Base-by-base conservation (phyloP, 176 grass and related monocot species). In the Musa beccarii region DNA sequence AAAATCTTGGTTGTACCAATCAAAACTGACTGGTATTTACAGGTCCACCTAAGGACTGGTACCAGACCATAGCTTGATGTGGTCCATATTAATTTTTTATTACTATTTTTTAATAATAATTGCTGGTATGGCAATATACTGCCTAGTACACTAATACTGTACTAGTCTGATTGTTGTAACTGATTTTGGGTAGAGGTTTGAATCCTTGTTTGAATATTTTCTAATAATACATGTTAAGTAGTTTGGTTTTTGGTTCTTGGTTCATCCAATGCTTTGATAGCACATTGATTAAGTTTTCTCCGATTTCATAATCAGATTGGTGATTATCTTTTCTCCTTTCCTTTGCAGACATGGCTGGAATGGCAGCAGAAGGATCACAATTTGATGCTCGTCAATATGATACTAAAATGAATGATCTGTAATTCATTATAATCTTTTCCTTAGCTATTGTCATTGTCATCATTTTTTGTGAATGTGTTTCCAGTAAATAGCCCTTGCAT, bases 391-490 rank as follows among this genome's bases (percentile, higher is more conserved):
- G 56, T 29, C 74, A 76, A 17, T 76, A 12, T 76, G 74, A 76
- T 50, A 29, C 54, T 54, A 76, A 76, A 76, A 76, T 76, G 74
- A 76, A 28, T 63, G 74, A 76, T 4, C 55, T 76, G 74, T 76
- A 76, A 29, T 63, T 19, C 54, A 43, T 62, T 19, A 15, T 68
- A 49, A 14, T n/a, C 9, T 49, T 63, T 61, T 59, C 2, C 8
- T 61, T 61, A 61, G 7, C 1, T 59, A 19, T 8, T 59, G 56
- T 20, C 2, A 61, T n/a, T 61, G 8, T 61, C 57, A 43, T 43
- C 34, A 6, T 43, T 43, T 43, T 0, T 43, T 43, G 34, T 43
- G 34, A 43, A 43, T 43, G 34, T 6, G 34, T 43, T 43, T 6
- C 34, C 34, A 43, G 34, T 43, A 43, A 43, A 43, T 43, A 6